phyloP scores from a whole-genome alignment of 371 early-diverging fungal genomes.

The Mucor piriformis region DNA sequence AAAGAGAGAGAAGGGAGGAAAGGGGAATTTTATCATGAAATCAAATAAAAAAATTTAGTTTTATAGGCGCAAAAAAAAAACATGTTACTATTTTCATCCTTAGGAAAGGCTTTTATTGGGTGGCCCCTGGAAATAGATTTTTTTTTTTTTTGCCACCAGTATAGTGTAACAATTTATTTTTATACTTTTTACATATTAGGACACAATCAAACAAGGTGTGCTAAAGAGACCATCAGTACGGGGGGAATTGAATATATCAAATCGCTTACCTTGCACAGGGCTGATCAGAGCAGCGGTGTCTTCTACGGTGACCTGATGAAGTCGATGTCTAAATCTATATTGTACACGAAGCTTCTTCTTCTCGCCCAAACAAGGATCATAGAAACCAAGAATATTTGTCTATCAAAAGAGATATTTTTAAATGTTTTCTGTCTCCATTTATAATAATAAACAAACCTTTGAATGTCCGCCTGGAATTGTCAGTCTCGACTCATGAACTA shows the following conservation, averaged over 20 bases:
- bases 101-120: constrained; percentile 1
- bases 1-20: constrained; percentile 13
- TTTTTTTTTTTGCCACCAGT: constrained; percentile 13
- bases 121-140: constrained; percentile 20
- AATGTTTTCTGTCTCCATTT: neutral
- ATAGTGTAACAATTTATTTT: constrained; percentile 24
- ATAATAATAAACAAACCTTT: constrained; percentile 60
- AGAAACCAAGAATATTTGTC: constrained; percentile 90
- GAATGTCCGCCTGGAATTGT: constrained; percentile 86
- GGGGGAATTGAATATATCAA: neutral
- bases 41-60: neutral
- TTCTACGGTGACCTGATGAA: constrained; percentile 82
- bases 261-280: constrained; percentile 75
- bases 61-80: neutral
- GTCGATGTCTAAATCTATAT: constrained; percentile 82
- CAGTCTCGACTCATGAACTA: constrained; percentile 85
- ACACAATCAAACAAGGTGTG: constrained; percentile 22
- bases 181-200: constrained; percentile 15
- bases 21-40: constrained; percentile 14
- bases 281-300: constrained; percentile 81
- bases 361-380: constrained; percentile 93
- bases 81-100: constrained; percentile 31
- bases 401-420: constrained; percentile 24
- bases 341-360: constrained; percentile 79
- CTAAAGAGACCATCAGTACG: constrained; percentile 11